These are phyloP conservation scores for Ilyonectria mors-panacis DNA, from an alignment of 2,329 filamentous ascomycete species.

Conservation along the genomic window DNA sequence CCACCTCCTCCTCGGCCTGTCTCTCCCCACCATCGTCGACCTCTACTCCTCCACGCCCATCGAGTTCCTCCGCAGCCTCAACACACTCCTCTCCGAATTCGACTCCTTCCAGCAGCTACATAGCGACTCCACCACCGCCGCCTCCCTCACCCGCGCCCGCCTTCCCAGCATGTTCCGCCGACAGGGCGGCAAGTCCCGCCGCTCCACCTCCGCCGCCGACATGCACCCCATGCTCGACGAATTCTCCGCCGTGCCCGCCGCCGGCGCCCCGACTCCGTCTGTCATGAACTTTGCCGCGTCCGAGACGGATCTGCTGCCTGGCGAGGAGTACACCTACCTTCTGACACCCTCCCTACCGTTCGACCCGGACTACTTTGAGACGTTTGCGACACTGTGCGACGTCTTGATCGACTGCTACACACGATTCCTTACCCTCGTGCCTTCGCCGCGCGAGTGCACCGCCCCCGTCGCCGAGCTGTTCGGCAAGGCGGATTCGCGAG, in stretches of 20 bases:
- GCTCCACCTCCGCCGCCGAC: slow-evolving; percentile 65
- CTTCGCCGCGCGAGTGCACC: slow-evolving; percentile 81
- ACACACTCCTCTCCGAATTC: slow-evolving; percentile 90
- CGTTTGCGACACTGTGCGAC: slow-evolving; percentile 95
- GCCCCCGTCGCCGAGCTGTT: slow-evolving; percentile 86
- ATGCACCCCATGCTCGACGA: slow-evolving; percentile 53
- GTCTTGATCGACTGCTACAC: slow-evolving; percentile 94
- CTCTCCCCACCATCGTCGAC: slow-evolving; percentile 90
- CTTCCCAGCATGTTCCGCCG: slow-evolving; percentile 89
- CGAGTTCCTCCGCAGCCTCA: slow-evolving; percentile 90
- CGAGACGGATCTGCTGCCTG: slow-evolving; percentile 78
- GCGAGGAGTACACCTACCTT: slow-evolving; percentile 90
- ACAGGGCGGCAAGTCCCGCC: slow-evolving; percentile 70
- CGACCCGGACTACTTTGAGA: slow-evolving; percentile 97
- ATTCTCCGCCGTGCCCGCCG: slow-evolving; percentile 45
- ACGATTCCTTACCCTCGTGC: slow-evolving; percentile 80
- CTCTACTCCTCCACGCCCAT: slow-evolving; percentile 83
- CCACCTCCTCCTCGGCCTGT: slow-evolving; percentile 92
- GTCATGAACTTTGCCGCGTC: slow-evolving; percentile 72
- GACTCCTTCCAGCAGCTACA: slow-evolving; percentile 93
- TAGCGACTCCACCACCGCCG: slow-evolving; percentile 80
- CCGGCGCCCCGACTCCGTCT: slow-evolving; percentile 53
- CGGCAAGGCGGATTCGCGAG: slow-evolving; percentile 86
- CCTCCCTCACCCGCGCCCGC: slow-evolving; percentile 81
- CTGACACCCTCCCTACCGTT: slow-evolving; percentile 95